Percentiles rank a stretch among this genome's conserved stretches.
Evolutionary conservation across 108 stramenopile species (phyloP).

Genomic region (Nitzschia putrida): DNA sequence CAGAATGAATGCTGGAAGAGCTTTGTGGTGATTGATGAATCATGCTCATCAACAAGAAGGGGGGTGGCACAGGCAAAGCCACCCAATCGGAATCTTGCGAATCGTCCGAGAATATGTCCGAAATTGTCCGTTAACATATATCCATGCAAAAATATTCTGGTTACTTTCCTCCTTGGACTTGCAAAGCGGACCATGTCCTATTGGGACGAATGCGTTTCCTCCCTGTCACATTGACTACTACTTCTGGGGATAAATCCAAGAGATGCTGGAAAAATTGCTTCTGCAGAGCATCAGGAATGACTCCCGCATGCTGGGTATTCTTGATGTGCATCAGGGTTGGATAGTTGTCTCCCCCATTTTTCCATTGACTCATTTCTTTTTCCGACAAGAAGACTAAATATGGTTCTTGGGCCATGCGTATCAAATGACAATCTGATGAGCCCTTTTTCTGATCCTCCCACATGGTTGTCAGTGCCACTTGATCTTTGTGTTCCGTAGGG

Average conservation of each 20-base stretch:
- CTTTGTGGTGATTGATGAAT: too few relatives aligned
- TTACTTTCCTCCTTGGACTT: background rate
- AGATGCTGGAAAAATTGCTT: slow-evolving; percentile 11
- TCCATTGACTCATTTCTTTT: slow-evolving; percentile 14
- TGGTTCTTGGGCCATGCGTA: slow-evolving; percentile 10
- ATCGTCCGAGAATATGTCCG: too few relatives aligned
- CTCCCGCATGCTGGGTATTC: slow-evolving; percentile 20
- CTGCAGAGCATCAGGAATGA: slow-evolving; percentile 16
- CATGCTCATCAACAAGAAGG: too few relatives aligned
- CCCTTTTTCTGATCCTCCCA: slow-evolving; percentile 17
- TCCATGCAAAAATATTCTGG: too few relatives aligned
- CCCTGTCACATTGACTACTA: slow-evolving; percentile 7
- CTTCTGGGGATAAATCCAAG: slow-evolving; percentile 4
- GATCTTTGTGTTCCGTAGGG: slow-evolving; percentile 24
- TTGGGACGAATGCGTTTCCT: slow-evolving; percentile 15
- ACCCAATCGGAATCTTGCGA: too few relatives aligned
- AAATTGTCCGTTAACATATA: too few relatives aligned
- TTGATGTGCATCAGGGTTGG: slow-evolving; percentile 24
- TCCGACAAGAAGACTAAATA: background rate
- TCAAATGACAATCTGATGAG: slow-evolving; percentile 4
- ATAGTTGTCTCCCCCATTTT: slow-evolving; percentile 1
- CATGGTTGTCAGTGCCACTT: slow-evolving; percentile 10
- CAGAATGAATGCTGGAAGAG: too few relatives aligned
- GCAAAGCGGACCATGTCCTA: slow-evolving; percentile 16
- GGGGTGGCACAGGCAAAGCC: too few relatives aligned